A percentile compares a stretch with the other conserved stretches of the same genome.
These are phyloP conservation scores for Helicocarpus griseus DNA, from an alignment of 2,329 filamentous ascomycete species.

Conservation along the genomic window DNA sequence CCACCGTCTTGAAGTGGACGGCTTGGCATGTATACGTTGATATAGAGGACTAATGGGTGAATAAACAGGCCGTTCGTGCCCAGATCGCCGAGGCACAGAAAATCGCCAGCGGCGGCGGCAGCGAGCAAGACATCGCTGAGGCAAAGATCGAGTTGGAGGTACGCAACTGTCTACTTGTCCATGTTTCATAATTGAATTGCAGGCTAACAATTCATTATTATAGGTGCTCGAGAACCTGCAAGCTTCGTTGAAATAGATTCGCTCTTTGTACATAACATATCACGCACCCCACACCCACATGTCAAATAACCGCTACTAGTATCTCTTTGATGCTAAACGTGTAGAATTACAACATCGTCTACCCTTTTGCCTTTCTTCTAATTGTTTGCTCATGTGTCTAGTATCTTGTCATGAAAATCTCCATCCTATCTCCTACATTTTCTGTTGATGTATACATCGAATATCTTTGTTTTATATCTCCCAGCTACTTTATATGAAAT, in stretches of 20 bases:
- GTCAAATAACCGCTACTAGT: neutral
- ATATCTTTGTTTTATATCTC: neutral
- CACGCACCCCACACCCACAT: neutral
- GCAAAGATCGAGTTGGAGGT: constrained; percentile 99
- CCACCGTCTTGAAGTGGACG: constrained; percentile 1
- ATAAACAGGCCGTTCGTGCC: constrained; percentile 58
- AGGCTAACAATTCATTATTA: constrained; percentile 4
- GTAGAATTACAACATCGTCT: constrained; percentile 8
- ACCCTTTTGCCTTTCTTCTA: neutral
- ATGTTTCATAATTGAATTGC: constrained; percentile 4
- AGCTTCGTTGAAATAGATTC: constrained; percentile 38
- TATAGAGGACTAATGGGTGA: neutral
- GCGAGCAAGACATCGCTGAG: constrained; percentile 95
- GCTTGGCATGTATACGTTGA: neutral
- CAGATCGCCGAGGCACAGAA: constrained; percentile 95
- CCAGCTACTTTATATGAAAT: neutral
- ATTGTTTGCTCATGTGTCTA: neutral
- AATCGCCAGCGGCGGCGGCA: constrained; percentile 79
- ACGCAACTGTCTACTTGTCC: constrained; percentile 22
- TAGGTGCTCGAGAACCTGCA: constrained; percentile 43
- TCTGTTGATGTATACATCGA: no score
- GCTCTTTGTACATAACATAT: constrained; percentile 31
- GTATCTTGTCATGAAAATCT: no score
- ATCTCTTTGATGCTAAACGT: constrained; percentile 5
- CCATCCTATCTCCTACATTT: no score